phyloP scores from a whole-genome alignment of 345 rosid genomes.

The Reutealis trisperma region DNA sequence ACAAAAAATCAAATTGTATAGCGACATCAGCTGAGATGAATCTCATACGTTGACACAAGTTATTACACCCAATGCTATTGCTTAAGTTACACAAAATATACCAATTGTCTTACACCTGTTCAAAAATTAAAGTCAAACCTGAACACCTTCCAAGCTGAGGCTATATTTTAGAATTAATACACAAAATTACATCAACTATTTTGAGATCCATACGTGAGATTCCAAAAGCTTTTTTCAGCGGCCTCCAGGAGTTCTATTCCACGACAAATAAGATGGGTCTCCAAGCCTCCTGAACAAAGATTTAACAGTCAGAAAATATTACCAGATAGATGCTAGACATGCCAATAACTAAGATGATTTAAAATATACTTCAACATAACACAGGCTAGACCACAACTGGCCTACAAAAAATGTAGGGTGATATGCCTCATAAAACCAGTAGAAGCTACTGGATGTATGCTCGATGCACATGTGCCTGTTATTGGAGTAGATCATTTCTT shows the following conservation, averaged over 20 bases:
- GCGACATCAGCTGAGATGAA: neutral
- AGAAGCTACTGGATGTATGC: neutral
- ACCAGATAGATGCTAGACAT: neutral
- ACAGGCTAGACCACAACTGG: neutral
- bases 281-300: constrained; percentile 71
- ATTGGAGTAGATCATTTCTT: neutral
- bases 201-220: neutral
- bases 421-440: neutral
- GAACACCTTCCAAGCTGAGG: neutral
- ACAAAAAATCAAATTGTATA: neutral
- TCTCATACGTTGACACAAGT: neutral
- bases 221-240: constrained; percentile 10
- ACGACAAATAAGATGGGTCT: constrained; percentile 93
- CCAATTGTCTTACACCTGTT: neutral
- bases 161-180: neutral
- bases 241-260: constrained; percentile 85
- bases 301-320: neutral
- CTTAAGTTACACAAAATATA: neutral
- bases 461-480: neutral
- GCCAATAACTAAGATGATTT: neutral
- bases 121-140: neutral
- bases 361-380: neutral
- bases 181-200: neutral
- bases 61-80: neutral
- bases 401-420: neutral